phyloP scores from a whole-genome alignment of 2,329 filamentous ascomycete species.

The Zarea fungicola region DNA sequence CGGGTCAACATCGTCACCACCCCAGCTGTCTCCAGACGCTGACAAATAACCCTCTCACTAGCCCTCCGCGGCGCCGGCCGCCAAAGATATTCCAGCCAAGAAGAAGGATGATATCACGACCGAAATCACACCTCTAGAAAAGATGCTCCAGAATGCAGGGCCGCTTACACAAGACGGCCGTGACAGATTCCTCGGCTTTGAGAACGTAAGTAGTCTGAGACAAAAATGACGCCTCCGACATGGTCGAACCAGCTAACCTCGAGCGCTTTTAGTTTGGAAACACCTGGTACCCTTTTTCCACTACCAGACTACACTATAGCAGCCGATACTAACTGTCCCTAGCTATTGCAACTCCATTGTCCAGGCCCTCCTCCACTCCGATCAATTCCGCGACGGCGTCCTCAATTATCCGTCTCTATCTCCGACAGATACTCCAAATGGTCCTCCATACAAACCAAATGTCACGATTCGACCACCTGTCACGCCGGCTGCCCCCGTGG shows the following conservation, averaged over 20 bases:
- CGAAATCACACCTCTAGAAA: constrained; percentile 59
- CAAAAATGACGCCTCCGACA: constrained; percentile 9
- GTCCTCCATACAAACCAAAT: constrained; percentile 49
- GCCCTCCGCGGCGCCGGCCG: constrained; percentile 37
- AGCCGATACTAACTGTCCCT: constrained; percentile 4
- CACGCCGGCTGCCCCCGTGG: constrained; percentile 39
- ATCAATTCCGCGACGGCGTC: constrained; percentile 88
- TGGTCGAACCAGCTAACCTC: constrained; percentile 29
- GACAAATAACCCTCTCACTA: constrained; percentile 32
- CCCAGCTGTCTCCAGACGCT: constrained; percentile 20
- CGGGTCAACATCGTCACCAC: constrained; percentile 8
- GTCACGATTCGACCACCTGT: constrained; percentile 56
- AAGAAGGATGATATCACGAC: constrained; percentile 54
- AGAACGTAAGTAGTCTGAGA: constrained; percentile 66
- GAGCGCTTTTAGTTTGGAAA: constrained; percentile 74
- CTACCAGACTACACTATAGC: constrained; percentile 13
- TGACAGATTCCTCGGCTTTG: constrained; percentile 97
- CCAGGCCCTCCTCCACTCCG: constrained; percentile 94
- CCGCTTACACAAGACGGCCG: constrained; percentile 81
- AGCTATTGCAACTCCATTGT: constrained; percentile 99
- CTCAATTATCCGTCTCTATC: constrained; percentile 79
- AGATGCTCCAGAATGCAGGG: constrained; percentile 77
- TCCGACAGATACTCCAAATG: constrained; percentile 64
- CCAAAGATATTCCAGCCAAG: constrained; percentile 43
- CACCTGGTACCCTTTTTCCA: constrained; percentile 84